Percentiles rank a stretch among this genome's conserved stretches.
These are phyloP conservation scores for Nosema muscidifuracis DNA, from an alignment of 371 early-diverging fungal genomes.

Conservation along the genomic window DNA sequence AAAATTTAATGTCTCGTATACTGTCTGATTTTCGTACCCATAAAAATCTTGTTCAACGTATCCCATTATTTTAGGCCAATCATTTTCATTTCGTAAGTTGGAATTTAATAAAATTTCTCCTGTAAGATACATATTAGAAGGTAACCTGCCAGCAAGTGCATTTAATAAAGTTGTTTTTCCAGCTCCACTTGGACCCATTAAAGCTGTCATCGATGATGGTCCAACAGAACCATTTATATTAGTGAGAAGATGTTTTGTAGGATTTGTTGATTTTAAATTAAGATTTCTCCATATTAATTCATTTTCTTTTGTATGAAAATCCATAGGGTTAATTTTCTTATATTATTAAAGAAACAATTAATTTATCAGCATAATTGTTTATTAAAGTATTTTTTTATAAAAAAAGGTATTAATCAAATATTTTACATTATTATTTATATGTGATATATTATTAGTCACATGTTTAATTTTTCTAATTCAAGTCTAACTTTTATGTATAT, in stretches of 20 bases:
- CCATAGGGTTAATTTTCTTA: slow-evolving; percentile 9
- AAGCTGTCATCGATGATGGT: slow-evolving; percentile 66
- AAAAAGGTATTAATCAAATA: too few species aligned
- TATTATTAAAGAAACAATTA: too few species aligned
- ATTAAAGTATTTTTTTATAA: too few species aligned
- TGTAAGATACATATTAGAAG: slow-evolving; percentile 66
- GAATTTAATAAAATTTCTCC: slow-evolving; percentile 81
- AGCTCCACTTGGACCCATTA: slow-evolving; percentile 73
- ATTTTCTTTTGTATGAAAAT: neutral
- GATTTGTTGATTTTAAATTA: slow-evolving; percentile 4
- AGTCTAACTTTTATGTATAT: too few species aligned
- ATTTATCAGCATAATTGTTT: too few species aligned
- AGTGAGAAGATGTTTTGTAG: slow-evolving; percentile 53
- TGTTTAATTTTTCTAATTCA: too few species aligned
- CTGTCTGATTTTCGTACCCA: slow-evolving; percentile 60
- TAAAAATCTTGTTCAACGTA: slow-evolving; percentile 66
- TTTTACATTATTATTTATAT: too few species aligned
- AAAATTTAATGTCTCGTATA: slow-evolving; percentile 59
- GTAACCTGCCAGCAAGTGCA: slow-evolving; percentile 72
- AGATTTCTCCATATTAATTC: slow-evolving; percentile 42
- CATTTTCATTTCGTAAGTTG: slow-evolving; percentile 57
- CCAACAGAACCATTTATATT: slow-evolving; percentile 66
- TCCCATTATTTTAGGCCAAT: slow-evolving; percentile 60
- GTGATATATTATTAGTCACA: too few species aligned
- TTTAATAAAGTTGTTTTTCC: slow-evolving; percentile 80